Percentiles rank a stretch among this genome's conserved stretches.
Evolutionary conservation across 2,329 filamentous ascomycete species (phyloP).

Genomic region (Kalmusia sp.): DNA sequence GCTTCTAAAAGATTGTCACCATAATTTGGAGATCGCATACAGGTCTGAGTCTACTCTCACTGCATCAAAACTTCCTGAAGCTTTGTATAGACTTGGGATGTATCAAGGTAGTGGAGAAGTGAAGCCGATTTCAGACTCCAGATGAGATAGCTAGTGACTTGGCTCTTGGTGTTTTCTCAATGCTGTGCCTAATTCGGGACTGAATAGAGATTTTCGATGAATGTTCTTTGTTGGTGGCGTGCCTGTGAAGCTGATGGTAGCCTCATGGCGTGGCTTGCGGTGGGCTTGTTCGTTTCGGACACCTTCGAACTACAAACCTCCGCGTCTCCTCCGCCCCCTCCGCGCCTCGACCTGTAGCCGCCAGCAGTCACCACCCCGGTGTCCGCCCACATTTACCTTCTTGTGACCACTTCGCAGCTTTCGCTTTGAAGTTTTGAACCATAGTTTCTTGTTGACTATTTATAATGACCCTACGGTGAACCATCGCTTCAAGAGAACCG

Average conservation of each 20-base stretch:
- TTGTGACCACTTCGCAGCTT: background rate
- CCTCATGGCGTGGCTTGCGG: conserved; percentile 27
- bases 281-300: conserved; percentile 39
- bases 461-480: conserved; percentile 24
- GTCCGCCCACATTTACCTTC: background rate
- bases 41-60: background rate
- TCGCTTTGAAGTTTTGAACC: background rate
- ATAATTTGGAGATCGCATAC: background rate
- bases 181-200: conserved; percentile 19
- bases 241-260: conserved; percentile 14
- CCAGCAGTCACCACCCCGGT: background rate
- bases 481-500: conserved; percentile 3
- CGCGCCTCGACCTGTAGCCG: conserved; percentile 7
- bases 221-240: conserved; percentile 31
- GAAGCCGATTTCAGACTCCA: conserved; percentile 2
- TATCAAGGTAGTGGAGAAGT: conserved; percentile 10
- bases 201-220: conserved; percentile 33
- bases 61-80: background rate
- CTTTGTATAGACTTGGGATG: conserved; percentile 1
- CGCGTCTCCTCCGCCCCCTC: conserved; percentile 34
- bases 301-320: conserved; percentile 35
- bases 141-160: conserved; percentile 6
- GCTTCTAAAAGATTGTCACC: background rate
- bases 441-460: background rate
- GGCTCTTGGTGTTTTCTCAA: conserved; percentile 13